Base-by-base conservation (phyloP, 352 stramenopile species). In the Phytophthora palmivora region DNA sequence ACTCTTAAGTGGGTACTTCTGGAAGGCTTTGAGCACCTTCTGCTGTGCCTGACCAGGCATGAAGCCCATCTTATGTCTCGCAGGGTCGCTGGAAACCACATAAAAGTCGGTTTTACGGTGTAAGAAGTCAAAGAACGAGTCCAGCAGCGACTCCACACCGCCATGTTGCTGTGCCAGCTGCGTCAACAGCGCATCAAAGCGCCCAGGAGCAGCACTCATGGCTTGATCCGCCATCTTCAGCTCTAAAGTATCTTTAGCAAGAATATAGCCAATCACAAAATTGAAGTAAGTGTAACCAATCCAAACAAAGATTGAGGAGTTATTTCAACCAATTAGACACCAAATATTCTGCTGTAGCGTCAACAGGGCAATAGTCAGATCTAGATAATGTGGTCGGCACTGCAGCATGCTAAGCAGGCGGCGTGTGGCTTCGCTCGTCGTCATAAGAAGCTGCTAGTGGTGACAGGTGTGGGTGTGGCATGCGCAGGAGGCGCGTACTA, bases 81-180 rank as follows among this genome's bases (percentile, higher is more conserved):
- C 59, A 2, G 84, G 84, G 53, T 92, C 74, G 24, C 58, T 64
- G 32, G 82, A 75, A 44, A 91, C 78, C 19, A 80, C 80, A 78
- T 98, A 99, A 71, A 99, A 99, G 80, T 99, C 97, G 14, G 97
- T 99, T 68, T 99, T 99, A 34, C 97, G 94, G 56, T 97, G 84
- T 51, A 99, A 70, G 57, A 99, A 99, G 33, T 93, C 96, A 67
- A 99, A 99, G 58, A 99, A 95, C 16, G 91, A 97, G 63, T 99
- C 93, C 54, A 99, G 81, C 34, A 99, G 76, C 18, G 92, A 90
- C 65, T 99, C 97, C 62, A 99, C 99, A 34, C 95, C 92, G 30
- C 87, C 74, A 22, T 96, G 82, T 69, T 98, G 93, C 72, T 98
- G 92, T 48, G 97, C 95, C 11, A 99, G 82, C 66, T 95, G 87